Conservation (phyloP, 352 stramenopile species). For the Phytopythium sindhum region DNA sequence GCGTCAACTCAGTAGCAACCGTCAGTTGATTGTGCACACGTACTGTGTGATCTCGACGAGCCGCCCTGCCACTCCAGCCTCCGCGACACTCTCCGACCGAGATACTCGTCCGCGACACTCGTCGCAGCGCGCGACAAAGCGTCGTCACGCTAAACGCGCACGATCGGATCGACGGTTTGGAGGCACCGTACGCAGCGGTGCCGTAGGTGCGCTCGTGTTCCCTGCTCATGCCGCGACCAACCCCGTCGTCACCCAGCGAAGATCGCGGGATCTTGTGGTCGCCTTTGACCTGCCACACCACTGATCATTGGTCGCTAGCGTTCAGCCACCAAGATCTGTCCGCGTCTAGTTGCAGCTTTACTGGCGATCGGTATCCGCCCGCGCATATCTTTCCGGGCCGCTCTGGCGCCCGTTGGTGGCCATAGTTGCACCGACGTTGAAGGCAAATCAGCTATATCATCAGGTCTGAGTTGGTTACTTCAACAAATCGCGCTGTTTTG, state of each 20-base stretch:
- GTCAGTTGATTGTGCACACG: no score
- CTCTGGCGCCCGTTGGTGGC: background rate
- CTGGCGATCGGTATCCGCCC: background rate
- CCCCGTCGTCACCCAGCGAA: background rate
- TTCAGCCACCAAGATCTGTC: background rate
- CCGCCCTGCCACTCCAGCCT: no score
- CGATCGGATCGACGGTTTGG: background rate
- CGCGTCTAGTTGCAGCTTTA: background rate
- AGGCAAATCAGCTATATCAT: constrained; percentile 3
- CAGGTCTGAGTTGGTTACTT: constrained; percentile 2
- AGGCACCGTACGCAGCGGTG: background rate
- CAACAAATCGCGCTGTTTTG: background rate
- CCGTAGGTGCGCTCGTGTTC: background rate
- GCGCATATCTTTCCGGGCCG: background rate
- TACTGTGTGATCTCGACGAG: background rate
- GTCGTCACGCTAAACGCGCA: background rate
- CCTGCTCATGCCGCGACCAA: background rate
- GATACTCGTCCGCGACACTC: background rate
- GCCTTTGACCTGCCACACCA: background rate
- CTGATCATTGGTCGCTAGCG: background rate
- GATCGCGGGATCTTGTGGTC: background rate
- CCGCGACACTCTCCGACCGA: no score
- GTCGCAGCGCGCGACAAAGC: background rate
- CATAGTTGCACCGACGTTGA: background rate
- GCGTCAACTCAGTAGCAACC: background rate